Evolutionary conservation across 2,329 filamentous ascomycete genomes (phyloP), one percentile per base, ranked within the genome.

Genomic region (Cytospora leucostoma): DNA sequence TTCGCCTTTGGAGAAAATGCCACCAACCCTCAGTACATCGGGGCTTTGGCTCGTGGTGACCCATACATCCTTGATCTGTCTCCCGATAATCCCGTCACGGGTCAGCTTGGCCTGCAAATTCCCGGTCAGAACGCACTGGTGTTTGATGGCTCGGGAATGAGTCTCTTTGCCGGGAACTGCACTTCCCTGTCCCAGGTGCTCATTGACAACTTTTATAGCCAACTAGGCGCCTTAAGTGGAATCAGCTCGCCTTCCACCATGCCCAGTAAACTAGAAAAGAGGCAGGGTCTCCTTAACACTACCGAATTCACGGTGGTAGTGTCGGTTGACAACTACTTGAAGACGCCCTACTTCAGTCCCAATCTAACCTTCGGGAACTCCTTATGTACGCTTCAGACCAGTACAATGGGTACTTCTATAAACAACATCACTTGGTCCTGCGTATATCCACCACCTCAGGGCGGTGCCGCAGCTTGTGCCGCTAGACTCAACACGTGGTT

Each of bases 1-100:
- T 62, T 71, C 54, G 68, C 69, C n/a, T 54, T 67, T n/a, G 64
- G 62, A 7, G 61, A 70, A n/a, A 69, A 70, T 38, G 67, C 59
- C 19, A 70, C 69, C 27, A 61, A 63, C 10, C 69, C 68, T n/a
- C 62, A 67, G 21, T 71, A 71, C 50, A 52, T 71, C 6, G 67
- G 63, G 1, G 66, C 67, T 3, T 15, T 69, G 27, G 64, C 68
- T 10, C 59, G 65, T 34, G 70, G 69, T 3, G 64, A 55, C 35
- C 66, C 64, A 1, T 63, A 64, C 35, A 34, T 69, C 8, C 63
- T 71, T 2, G 67, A 70, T 33, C 13, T 69, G 1, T 71, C 69
- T 1, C 52, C 66, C 37, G 61, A 66, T 19, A 61, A 67, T 15
- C 63, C 67, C 1, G 56, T 65, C 10, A 66, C 62, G 13, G 67